phyloP scores from a whole-genome alignment of 768 basidiomycete species.

The Goffeauzyma gilvescens region DNA sequence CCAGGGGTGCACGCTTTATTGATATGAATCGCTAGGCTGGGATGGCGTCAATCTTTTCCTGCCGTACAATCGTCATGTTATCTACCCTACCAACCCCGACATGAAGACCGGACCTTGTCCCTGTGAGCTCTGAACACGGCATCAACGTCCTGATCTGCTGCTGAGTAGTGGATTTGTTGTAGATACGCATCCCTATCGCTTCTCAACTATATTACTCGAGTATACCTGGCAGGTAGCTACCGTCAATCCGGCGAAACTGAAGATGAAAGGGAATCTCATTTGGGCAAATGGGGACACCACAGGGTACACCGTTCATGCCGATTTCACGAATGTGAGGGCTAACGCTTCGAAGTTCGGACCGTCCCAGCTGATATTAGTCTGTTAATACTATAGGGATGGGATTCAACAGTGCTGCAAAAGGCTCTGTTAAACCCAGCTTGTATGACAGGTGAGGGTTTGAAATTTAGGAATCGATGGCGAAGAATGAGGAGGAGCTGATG shows the following conservation, averaged over 20 bases:
- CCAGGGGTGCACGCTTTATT: too few species aligned
- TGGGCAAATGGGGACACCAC: conserved; percentile 27
- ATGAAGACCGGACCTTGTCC: conserved; percentile 15
- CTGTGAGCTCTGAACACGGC: too few species aligned
- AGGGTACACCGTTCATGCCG: conserved; percentile 25
- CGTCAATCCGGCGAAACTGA: conserved; percentile 5
- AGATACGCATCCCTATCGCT: conserved; percentile 21
- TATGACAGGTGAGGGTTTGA: too few species aligned
- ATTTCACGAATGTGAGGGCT: conserved; percentile 30
- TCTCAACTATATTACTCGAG: conserved; percentile 26
- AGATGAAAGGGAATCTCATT: too few species aligned
- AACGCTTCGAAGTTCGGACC: too few species aligned
- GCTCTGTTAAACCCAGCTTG: conserved; percentile 36
- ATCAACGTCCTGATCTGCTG: too few species aligned
- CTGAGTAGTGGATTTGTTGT: too few species aligned
- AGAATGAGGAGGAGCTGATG: too few species aligned
- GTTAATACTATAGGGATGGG: too few species aligned
- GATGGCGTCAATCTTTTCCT: conserved; percentile 24
- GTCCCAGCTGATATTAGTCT: too few species aligned
- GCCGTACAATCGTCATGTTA: conserved; percentile 16
- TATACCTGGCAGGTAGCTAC: conserved; percentile 18
- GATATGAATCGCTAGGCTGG: too few species aligned
- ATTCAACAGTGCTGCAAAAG: conserved; percentile 39
- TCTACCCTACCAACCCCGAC: conserved; percentile 11
- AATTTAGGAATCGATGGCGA: too few species aligned